These are phyloP conservation scores for Lactarius quietus DNA, from an alignment of 768 basidiomycete genomes.

Conservation along the genomic window DNA sequence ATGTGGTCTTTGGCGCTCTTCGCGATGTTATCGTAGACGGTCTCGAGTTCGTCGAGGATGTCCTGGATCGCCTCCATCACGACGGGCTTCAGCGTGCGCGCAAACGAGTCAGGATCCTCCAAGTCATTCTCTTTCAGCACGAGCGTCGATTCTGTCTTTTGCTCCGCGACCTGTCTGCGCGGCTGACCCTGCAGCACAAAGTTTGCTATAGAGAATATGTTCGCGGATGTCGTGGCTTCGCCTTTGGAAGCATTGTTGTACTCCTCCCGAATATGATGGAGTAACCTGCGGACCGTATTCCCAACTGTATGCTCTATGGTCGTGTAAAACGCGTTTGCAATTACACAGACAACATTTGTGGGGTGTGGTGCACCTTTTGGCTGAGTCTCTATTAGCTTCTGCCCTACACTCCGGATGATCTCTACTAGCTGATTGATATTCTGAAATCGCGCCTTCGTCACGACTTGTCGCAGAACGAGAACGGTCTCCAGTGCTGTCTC, in stretches of 20 bases:
- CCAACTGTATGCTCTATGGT: slow-evolving; percentile 85
- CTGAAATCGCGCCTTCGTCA: slow-evolving; percentile 80
- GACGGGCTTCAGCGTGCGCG: slow-evolving; percentile 79
- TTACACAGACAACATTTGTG: background rate
- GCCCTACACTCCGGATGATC: slow-evolving; percentile 76
- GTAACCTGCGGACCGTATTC: slow-evolving; percentile 88
- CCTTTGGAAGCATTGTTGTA: slow-evolving; percentile 74
- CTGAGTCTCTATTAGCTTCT: slow-evolving; percentile 82
- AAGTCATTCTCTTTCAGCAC: slow-evolving; percentile 66
- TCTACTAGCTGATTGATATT: slow-evolving; percentile 82
- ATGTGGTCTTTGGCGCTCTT: slow-evolving; percentile 95
- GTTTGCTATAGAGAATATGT: slow-evolving; percentile 69
- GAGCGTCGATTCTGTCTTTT: slow-evolving; percentile 50
- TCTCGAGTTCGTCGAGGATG: slow-evolving; percentile 92
- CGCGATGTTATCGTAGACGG: slow-evolving; percentile 90
- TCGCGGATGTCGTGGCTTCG: slow-evolving; percentile 36
- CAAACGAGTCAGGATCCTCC: slow-evolving; percentile 76
- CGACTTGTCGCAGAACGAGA: slow-evolving; percentile 82
- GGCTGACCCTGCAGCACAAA: slow-evolving; percentile 82
- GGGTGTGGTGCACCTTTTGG: slow-evolving; percentile 80
- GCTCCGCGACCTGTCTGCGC: slow-evolving; percentile 40
- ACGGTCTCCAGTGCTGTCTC: slow-evolving; percentile 88
- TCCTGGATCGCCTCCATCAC: slow-evolving; percentile 97
- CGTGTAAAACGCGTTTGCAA: slow-evolving; percentile 13
- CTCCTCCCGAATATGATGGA: slow-evolving; percentile 94